These are phyloP conservation scores for Phialocephala sp. DNA, from an alignment of 2,329 filamentous ascomycete species.

Conservation along the genomic window DNA sequence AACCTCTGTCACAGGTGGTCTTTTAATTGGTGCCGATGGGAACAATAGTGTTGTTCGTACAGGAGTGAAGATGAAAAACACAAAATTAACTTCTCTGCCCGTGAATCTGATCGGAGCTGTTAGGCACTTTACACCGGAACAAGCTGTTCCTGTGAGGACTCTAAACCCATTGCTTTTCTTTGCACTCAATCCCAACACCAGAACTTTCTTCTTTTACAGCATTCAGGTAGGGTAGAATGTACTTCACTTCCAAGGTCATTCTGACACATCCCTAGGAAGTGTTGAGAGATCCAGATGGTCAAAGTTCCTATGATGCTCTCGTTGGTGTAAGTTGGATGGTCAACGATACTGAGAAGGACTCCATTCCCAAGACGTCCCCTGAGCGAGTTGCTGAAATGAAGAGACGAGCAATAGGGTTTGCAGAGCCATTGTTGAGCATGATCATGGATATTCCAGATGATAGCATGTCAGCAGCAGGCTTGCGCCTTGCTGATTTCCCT, in stretches of 20 bases:
- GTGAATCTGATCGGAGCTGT: slow-evolving; percentile 48
- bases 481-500: slow-evolving; percentile 43
- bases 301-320: slow-evolving; percentile 50
- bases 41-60: slow-evolving; percentile 42
- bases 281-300: slow-evolving; percentile 44
- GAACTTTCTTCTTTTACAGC: slow-evolving; percentile 56
- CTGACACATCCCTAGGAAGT: slow-evolving; percentile 41
- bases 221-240: slow-evolving; percentile 44
- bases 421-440: slow-evolving; percentile 50
- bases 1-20: slow-evolving; percentile 38
- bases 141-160: slow-evolving; percentile 48
- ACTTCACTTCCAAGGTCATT: not conserved
- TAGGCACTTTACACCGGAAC: slow-evolving; percentile 46
- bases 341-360: slow-evolving; percentile 39
- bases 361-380: slow-evolving; percentile 45
- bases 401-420: slow-evolving; percentile 45
- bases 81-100: slow-evolving; percentile 45
- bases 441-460: slow-evolving; percentile 52
- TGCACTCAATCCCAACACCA: slow-evolving; percentile 56
- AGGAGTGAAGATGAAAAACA: slow-evolving; percentile 45
- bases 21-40: slow-evolving; percentile 50
- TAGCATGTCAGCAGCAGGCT: slow-evolving; percentile 42
- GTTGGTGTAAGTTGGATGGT: slow-evolving; percentile 55
- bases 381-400: slow-evolving; percentile 42
- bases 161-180: slow-evolving; percentile 62